Percentiles rank a stretch among this genome's conserved stretches.
These are phyloP conservation scores for Eucommia ulmoides DNA, from an alignment of 257 asterid genomes.

Conservation along the genomic window DNA sequence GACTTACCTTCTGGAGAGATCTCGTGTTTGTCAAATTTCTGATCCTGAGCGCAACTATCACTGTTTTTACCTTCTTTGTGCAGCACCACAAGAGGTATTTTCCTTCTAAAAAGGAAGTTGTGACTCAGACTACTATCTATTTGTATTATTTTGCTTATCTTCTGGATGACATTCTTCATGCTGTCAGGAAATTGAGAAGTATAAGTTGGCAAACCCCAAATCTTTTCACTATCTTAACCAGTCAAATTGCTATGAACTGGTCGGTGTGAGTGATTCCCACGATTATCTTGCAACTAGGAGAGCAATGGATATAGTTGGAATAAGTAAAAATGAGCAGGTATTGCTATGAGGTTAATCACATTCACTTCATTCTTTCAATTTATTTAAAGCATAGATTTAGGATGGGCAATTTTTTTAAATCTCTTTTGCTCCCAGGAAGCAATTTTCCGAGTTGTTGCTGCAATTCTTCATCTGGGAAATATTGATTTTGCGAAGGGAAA, in stretches of 20 bases:
- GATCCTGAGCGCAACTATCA: constrained; percentile 97
- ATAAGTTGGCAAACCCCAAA: constrained; percentile 72
- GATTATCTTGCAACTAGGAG: constrained; percentile 92
- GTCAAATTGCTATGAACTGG: constrained; percentile 78
- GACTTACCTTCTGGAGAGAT: constrained; percentile 96
- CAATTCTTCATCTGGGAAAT: constrained; percentile 90
- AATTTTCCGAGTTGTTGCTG: constrained; percentile 89
- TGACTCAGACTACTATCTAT: constrained; percentile 12
- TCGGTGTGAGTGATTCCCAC: constrained; percentile 71
- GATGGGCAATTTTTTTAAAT: background rate
- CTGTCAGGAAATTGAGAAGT: constrained; percentile 73
- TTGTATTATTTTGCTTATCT: constrained; percentile 6
- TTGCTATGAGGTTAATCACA: constrained; percentile 6
- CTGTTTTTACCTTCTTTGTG: constrained; percentile 96
- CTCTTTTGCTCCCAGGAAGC: constrained; percentile 61
- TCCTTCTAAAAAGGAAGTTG: constrained; percentile 6
- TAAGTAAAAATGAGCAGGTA: constrained; percentile 84
- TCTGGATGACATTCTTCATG: constrained; percentile 15
- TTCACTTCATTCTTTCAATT: background rate
- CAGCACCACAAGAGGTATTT: constrained; percentile 89
- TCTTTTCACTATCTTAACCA: constrained; percentile 91
- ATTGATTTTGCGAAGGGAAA: constrained; percentile 85
- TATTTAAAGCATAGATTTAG: background rate
- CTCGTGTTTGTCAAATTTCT: constrained; percentile 95
- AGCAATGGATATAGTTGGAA: constrained; percentile 97